Evolutionary conservation across 106 monocot genomes (phyloP).

Genomic region (Agapanthus africanus): DNA sequence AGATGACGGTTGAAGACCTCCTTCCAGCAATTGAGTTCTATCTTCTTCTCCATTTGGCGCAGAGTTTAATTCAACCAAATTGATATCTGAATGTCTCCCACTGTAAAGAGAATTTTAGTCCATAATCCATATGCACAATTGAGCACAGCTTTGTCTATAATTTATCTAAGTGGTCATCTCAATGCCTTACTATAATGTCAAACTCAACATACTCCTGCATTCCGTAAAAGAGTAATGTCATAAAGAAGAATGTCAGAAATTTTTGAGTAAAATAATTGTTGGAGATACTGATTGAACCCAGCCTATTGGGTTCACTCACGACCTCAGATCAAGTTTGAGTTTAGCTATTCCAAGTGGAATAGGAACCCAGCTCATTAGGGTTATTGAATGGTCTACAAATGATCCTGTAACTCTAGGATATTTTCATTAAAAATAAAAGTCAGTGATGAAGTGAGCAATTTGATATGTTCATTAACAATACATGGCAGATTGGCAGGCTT

Average conservation of each 20-base stretch:
- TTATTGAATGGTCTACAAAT: too few species aligned
- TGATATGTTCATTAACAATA: too few species aligned
- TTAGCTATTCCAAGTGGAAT: neutral
- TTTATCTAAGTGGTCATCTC: neutral
- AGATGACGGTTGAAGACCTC: slow-evolving; percentile 34
- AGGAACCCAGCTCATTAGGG: too few species aligned
- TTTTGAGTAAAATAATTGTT: neutral
- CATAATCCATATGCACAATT: neutral
- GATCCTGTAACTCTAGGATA: too few species aligned
- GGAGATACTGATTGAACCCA: neutral
- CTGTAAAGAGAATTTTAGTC: slow-evolving; percentile 17
- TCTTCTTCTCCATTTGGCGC: slow-evolving; percentile 34
- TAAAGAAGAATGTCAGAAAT: neutral
- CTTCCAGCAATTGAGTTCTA: slow-evolving; percentile 41
- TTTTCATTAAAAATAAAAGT: too few species aligned
- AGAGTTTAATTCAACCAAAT: slow-evolving; percentile 57
- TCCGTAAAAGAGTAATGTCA: neutral
- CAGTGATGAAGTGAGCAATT: too few species aligned
- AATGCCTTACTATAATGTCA: neutral
- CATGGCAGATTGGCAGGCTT: too few species aligned
- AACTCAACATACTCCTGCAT: neutral
- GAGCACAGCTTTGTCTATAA: neutral
- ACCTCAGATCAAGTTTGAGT: neutral
- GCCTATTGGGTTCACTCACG: too few species aligned
- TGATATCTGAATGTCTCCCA: slow-evolving; percentile 57